phyloP scores from a whole-genome alignment of 2,329 filamentous ascomycete species.

The Alternaria alternata region DNA sequence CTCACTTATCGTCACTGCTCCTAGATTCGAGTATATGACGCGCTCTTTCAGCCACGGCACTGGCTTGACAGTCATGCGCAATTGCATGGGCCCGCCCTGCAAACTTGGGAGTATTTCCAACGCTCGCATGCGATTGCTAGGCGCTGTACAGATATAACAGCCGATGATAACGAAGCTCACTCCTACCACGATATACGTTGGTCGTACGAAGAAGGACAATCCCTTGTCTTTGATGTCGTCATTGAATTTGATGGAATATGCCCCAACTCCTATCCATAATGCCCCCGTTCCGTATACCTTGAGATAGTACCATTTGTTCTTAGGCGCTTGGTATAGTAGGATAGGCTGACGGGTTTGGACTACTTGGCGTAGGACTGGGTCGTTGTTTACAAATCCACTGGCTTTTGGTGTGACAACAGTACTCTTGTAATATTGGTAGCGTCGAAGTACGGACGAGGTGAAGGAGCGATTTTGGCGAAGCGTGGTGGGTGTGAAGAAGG shows the following conservation, averaged over 20 bases:
- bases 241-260: constrained; percentile 43
- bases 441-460: constrained; percentile 33
- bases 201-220: constrained; percentile 43
- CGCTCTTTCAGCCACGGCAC: constrained; percentile 39
- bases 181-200: constrained; percentile 45
- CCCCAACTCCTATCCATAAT: constrained; percentile 36
- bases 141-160: constrained; percentile 42
- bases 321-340: constrained; percentile 44
- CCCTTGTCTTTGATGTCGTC: constrained; percentile 42
- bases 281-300: constrained; percentile 41
- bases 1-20: constrained; percentile 40
- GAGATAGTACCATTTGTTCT: constrained; percentile 35
- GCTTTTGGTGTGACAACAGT: constrained; percentile 11
- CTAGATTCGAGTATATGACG: constrained; percentile 40
- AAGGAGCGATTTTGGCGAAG: constrained; percentile 30
- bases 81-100: constrained; percentile 38
- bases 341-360: constrained; percentile 41
- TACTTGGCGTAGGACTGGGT: constrained; percentile 47
- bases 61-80: constrained; percentile 39
- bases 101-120: constrained; percentile 43
- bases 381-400: constrained; percentile 30
- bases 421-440: constrained; percentile 31
- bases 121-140: constrained; percentile 39
- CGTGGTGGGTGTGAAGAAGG: constrained; percentile 26
- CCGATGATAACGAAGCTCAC: constrained; percentile 40